Evolutionary conservation across 345 rosid species (phyloP).

Genomic region (Barbarea vulgaris): DNA sequence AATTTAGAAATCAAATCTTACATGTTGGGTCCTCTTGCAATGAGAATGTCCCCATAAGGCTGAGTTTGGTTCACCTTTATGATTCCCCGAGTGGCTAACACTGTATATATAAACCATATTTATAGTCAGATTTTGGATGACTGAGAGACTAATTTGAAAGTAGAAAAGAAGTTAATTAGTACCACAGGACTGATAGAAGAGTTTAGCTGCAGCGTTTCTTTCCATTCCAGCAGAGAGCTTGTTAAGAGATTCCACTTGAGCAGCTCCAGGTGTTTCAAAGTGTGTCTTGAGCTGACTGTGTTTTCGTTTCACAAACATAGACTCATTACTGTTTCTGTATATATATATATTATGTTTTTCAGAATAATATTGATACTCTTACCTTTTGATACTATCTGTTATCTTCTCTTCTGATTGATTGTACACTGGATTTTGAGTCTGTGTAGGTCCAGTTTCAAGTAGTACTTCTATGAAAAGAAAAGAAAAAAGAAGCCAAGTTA

Average conservation of each 20-base stretch:
- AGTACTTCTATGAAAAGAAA: slow-evolving; percentile 50
- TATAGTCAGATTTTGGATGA: background rate
- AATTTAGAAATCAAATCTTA: slow-evolving; percentile 30
- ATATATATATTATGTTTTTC: background rate
- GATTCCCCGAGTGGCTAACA: slow-evolving; percentile 61
- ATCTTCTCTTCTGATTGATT: slow-evolving; percentile 58
- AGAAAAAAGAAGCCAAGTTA: slow-evolving; percentile 2
- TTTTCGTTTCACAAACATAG: slow-evolving; percentile 5
- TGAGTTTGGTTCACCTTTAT: slow-evolving; percentile 59
- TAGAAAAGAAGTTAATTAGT: slow-evolving; percentile 23
- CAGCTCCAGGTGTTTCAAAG: slow-evolving; percentile 81
- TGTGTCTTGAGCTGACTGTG: slow-evolving; percentile 77
- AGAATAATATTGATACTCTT: slow-evolving; percentile 9
- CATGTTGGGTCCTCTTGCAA: slow-evolving; percentile 71
- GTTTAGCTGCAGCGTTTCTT: slow-evolving; percentile 74
- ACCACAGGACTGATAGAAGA: slow-evolving; percentile 90
- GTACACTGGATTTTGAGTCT: slow-evolving; percentile 51
- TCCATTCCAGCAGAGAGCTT: slow-evolving; percentile 70
- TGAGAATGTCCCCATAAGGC: slow-evolving; percentile 75
- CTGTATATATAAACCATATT: slow-evolving; percentile 43
- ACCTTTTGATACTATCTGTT: slow-evolving; percentile 72
- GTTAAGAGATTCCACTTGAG: slow-evolving; percentile 64
- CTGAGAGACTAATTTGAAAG: background rate
- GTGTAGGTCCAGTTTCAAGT: slow-evolving; percentile 83
- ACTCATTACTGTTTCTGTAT: background rate